Evolutionary conservation across 306 rosid species (phyloP).

Genomic region (Dalbergia cochinchinensis): DNA sequence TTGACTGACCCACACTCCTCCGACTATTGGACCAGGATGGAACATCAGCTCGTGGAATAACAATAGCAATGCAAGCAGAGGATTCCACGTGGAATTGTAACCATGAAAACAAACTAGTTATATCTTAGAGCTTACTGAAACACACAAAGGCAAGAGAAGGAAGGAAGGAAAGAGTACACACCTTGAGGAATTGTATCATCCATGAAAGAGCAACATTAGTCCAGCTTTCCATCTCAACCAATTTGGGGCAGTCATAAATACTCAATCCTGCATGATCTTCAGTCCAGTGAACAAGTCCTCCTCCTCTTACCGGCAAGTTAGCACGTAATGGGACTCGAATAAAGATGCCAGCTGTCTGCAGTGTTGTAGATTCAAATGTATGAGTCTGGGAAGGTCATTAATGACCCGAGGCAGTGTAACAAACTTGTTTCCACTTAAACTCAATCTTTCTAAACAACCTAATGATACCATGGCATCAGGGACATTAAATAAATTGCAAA

Average conservation of each 20-base stretch:
- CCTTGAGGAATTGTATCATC: too few relatives aligned
- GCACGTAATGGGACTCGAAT: not conserved
- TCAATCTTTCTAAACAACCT: not conserved
- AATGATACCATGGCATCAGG: not conserved
- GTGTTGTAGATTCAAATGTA: not conserved
- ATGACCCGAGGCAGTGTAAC: not conserved
- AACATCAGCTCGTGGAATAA: not conserved
- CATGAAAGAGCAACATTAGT: too few relatives aligned
- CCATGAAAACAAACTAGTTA: not conserved
- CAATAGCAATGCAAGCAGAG: not conserved
- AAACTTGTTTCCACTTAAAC: slow-evolving; percentile 1
- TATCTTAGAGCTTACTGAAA: not conserved
- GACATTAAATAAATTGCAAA: not conserved
- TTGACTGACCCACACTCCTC: not conserved
- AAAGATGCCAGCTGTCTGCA: not conserved
- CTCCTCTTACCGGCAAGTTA: not conserved
- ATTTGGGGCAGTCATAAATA: not conserved
- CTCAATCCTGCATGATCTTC: not conserved
- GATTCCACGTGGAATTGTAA: not conserved
- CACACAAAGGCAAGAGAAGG: too few relatives aligned
- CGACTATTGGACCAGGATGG: not conserved
- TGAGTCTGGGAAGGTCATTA: not conserved
- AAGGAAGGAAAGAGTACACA: too few relatives aligned
- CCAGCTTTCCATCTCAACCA: not conserved
- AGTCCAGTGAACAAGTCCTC: not conserved